Percentiles rank a stretch among this genome's conserved stretches.
Evolutionary conservation across 352 stramenopile species (phyloP).

Genomic region (Globisporangium cylindrosporum): DNA sequence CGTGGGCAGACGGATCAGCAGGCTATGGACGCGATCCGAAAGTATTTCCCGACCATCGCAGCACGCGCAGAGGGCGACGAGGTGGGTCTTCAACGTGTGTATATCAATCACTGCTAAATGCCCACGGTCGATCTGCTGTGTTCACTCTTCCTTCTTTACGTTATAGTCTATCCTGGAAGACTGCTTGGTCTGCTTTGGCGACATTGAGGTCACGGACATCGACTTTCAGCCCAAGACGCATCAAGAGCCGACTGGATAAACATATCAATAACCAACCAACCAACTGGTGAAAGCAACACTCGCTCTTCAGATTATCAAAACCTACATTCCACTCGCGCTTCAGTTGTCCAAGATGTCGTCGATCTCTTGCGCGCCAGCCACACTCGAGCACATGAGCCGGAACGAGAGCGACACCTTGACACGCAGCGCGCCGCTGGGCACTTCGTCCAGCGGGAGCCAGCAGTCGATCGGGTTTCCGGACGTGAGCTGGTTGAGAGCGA

Average conservation of each 20-base stretch:
- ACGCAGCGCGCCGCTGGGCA: constrained; percentile 50
- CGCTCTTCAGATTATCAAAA: not conserved
- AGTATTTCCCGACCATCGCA: constrained; percentile 63
- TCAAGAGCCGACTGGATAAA: not conserved
- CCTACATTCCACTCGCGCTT: not conserved
- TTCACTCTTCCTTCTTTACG: not conserved
- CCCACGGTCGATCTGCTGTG: not conserved
- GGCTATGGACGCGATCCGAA: constrained; percentile 49
- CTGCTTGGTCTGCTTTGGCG: constrained; percentile 47
- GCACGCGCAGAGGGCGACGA: constrained; percentile 36
- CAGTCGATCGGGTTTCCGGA: constrained; percentile 60
- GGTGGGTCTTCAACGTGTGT: constrained; percentile 18
- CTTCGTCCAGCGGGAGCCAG: constrained; percentile 68
- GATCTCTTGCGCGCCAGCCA: constrained; percentile 23
- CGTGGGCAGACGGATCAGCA: constrained; percentile 46
- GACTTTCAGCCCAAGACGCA: constrained; percentile 10
- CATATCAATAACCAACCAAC: not conserved
- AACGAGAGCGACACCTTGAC: constrained; percentile 68
- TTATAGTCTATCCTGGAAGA: constrained; percentile 26
- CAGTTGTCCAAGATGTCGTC: constrained; percentile 18
- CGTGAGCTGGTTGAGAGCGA: constrained; percentile 50
- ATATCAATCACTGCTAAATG: not conserved
- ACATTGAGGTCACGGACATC: constrained; percentile 34
- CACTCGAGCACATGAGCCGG: constrained; percentile 75
- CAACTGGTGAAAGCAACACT: not conserved